phyloP scores from a whole-genome alignment of 768 basidiomycete genomes.

The Hydnum rufescens region DNA sequence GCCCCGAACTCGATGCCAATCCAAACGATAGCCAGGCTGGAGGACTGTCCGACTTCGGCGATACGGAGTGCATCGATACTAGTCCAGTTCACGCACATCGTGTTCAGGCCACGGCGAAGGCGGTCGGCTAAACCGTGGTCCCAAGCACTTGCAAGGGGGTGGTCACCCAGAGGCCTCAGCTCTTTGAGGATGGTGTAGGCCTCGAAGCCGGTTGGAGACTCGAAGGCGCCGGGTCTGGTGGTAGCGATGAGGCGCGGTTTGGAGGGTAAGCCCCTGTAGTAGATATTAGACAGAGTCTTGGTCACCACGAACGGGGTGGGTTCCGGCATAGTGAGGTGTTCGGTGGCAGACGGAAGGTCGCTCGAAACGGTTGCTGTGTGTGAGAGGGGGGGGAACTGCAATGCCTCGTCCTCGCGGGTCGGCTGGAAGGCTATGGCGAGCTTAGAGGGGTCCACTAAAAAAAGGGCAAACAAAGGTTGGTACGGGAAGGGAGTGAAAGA shows the following conservation, averaged over 20 bases:
- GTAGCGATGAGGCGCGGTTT: conserved; percentile 5
- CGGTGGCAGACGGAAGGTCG: too few species aligned
- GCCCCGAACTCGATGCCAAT: conserved; percentile 8
- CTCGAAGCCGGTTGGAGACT: conserved; percentile 4
- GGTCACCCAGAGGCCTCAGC: conserved; percentile 4
- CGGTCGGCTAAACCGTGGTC: conserved; percentile 4
- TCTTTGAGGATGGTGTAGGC: conserved; percentile 6
- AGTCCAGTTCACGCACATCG: conserved; percentile 4
- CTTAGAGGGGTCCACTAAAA: too few species aligned
- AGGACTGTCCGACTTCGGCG: conserved; percentile 2
- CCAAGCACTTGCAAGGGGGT: conserved; percentile 5
- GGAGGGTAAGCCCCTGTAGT: conserved; percentile 7
- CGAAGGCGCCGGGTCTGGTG: conserved; percentile 5
- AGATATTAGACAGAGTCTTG: too few species aligned
- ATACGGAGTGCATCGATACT: conserved; percentile 5
- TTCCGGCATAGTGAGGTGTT: too few species aligned
- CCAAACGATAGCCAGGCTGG: conserved; percentile 7
- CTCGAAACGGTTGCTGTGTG: too few species aligned
- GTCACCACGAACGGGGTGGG: too few species aligned
- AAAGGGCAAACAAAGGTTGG: too few species aligned
- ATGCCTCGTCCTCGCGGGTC: too few species aligned
- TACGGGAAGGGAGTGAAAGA: too few species aligned
- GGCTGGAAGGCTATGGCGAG: too few species aligned
- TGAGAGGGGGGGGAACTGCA: too few species aligned
- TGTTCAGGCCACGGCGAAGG: conserved; percentile 4